Evolutionary conservation across 257 asterid species (phyloP), one percentile per base, ranked within the genome.

Genomic region (Fraxinus anomala): DNA sequence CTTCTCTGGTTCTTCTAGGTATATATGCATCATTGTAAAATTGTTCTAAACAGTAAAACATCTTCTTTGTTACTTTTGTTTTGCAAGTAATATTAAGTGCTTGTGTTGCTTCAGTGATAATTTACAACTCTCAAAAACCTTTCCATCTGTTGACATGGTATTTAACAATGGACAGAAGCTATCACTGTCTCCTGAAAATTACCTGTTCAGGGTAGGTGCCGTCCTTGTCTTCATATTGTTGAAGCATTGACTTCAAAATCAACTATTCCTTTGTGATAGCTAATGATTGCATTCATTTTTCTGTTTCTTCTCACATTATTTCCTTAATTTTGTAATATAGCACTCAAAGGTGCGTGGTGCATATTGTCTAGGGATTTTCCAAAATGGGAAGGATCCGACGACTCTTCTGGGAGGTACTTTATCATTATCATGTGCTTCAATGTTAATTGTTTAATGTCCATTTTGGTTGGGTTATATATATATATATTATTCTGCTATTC

Each of bases 1-100:
- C 84, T 96, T 96, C 87, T 89, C 99, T 76, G 97, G 98, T 81
- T 97, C 97, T 83, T 97, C 96, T 86, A 96, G 97, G 99, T 96
- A 89, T 85, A 71, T 80, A 54, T 70, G 65, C 61, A 30, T 72
- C 37, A 54, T 76, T 23, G 56, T 76, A 73, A 67, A 80, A 56
- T 75, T 16, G 56, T 79, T 68, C 74, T 67, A 65, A 79, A 33
- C 26, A 44, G 37, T 75, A 63, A 72, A 73, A 59, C n/a, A 63
- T 47, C 72, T 78, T 17, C 68, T 56, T 47, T 63, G 74, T 78
- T 80, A 69, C 72, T 68, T 78, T 76, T 74, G 33, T 17, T 80
- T 77, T 42, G 42, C 75, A 73, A 73, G 65, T 85, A 81, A 82
- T 80, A 33, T 69, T 81, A 67, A 76, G 49, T 85, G 70, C 76